These are phyloP conservation scores for Cyanidioschyzon merolae DNA, from an alignment of 23 red algal genomes.

Conservation along the genomic window DNA sequence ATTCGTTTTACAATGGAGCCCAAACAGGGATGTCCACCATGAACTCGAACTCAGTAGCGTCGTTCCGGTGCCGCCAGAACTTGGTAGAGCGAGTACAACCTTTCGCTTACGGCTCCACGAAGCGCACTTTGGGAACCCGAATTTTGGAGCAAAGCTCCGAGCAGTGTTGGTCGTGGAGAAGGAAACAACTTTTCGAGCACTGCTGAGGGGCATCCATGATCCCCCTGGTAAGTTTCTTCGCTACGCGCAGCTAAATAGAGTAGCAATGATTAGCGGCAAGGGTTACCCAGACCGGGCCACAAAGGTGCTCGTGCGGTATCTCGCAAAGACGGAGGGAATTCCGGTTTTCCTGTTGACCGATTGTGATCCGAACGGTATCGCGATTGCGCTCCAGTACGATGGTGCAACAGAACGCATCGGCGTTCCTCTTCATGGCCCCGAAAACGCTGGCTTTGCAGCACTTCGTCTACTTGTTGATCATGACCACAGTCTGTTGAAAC, in stretches of 20 bases:
- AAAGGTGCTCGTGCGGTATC: background rate
- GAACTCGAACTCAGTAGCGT: background rate
- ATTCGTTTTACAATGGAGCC: background rate
- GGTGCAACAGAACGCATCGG: background rate
- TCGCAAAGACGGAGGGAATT: background rate
- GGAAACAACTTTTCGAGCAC: background rate
- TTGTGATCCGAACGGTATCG: background rate
- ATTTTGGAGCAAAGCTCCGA: background rate
- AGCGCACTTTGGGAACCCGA: background rate
- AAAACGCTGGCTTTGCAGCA: background rate
- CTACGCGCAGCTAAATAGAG: background rate
- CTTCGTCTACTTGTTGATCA: background rate
- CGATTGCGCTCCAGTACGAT: background rate
- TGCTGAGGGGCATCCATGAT: background rate
- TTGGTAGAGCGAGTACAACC: background rate
- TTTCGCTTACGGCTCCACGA: background rate
- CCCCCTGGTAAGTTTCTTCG: background rate
- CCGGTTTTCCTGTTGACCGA: background rate
- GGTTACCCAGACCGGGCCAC: conserved; percentile 4
- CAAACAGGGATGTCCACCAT: background rate
- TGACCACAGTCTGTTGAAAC: background rate
- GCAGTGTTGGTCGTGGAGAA: background rate
- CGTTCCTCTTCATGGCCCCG: background rate
- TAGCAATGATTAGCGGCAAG: background rate
- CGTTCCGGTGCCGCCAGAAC: background rate